These are phyloP conservation scores for Haplographium delicatum DNA, from an alignment of 495 filamentous ascomycete species.

Conservation along the genomic window DNA sequence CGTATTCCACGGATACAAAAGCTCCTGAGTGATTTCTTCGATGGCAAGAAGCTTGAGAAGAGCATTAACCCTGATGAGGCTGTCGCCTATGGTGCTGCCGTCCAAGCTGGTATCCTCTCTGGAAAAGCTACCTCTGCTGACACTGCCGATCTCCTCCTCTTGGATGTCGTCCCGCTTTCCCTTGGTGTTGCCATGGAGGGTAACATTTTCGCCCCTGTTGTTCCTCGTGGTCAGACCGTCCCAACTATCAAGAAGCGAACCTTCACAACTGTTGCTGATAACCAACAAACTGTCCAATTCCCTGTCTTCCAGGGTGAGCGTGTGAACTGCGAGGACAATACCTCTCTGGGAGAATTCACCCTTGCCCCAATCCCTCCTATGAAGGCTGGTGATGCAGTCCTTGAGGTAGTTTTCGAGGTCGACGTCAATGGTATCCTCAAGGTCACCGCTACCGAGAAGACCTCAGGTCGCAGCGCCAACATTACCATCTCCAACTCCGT, in stretches of 20 bases:
- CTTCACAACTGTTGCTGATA: slow-evolving; percentile 93
- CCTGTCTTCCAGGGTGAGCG: slow-evolving; percentile 98
- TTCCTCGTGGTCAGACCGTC: slow-evolving; percentile 79
- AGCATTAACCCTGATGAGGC: slow-evolving; percentile 99
- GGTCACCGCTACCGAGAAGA: slow-evolving; percentile 99
- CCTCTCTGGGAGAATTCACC: slow-evolving; percentile 97
- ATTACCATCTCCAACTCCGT: slow-evolving; percentile 99
- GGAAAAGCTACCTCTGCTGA: slow-evolving; percentile 95
- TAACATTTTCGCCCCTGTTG: slow-evolving; percentile 98
- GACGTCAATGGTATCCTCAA: slow-evolving; percentile 99
- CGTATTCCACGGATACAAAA: slow-evolving; percentile 99
- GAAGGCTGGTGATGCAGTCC: slow-evolving; percentile 80
- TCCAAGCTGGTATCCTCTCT: slow-evolving; percentile 96
- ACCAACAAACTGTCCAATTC: slow-evolving; percentile 96
- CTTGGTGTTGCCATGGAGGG: slow-evolving; percentile 99
- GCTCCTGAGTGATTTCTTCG: slow-evolving; percentile 96
- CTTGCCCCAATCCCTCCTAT: slow-evolving; percentile 93
- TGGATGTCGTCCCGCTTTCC: slow-evolving; percentile 96
- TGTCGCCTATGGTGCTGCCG: slow-evolving; percentile 97
- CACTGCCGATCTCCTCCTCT: slow-evolving; percentile 88
- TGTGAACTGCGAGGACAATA: slow-evolving; percentile 99
- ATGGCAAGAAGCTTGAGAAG: slow-evolving; percentile 99
- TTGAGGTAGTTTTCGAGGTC: slow-evolving; percentile 98
- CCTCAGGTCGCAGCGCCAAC: slow-evolving; percentile 94
- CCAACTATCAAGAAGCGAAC: slow-evolving; percentile 58